These are phyloP conservation scores for Massarina eburnea DNA, from an alignment of 2,329 filamentous ascomycete species.

Conservation along the genomic window DNA sequence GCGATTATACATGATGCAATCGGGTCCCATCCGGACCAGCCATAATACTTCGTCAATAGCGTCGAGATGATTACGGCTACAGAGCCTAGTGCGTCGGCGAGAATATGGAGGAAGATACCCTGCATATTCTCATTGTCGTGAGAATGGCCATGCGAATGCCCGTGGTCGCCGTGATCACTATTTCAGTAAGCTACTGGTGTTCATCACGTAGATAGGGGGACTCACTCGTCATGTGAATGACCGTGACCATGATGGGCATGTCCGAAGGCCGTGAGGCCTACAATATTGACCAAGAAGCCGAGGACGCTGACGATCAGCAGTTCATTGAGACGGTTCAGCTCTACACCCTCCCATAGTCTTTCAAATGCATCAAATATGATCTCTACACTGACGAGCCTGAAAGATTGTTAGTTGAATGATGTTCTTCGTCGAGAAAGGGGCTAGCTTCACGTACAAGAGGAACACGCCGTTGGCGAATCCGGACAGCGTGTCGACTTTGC, in stretches of 20 bases:
- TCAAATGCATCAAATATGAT: conserved; percentile 95
- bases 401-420: conserved; percentile 11
- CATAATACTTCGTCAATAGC: conserved; percentile 78
- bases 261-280: conserved; percentile 84
- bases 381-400: conserved; percentile 85
- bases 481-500: conserved; percentile 93
- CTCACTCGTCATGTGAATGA: conserved; percentile 29
- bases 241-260: conserved; percentile 61
- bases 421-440: no score
- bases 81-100: conserved; percentile 92
- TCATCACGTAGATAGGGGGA: conserved; percentile 25
- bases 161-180: conserved; percentile 43
- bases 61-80: conserved; percentile 94
- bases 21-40: conserved; percentile 94
- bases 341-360: conserved; percentile 76
- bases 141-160: conserved; percentile 47
- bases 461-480: conserved; percentile 97
- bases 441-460: conserved; percentile 66
- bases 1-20: conserved; percentile 93
- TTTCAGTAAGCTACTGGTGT: conserved; percentile 15
- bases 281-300: conserved; percentile 85
- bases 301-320: conserved; percentile 85
- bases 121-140: conserved; percentile 98
- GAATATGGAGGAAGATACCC: conserved; percentile 92
- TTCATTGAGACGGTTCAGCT: conserved; percentile 82